phyloP scores from a whole-genome alignment of 140 eudicot genomes.

The Erigeron philadelphicus region DNA sequence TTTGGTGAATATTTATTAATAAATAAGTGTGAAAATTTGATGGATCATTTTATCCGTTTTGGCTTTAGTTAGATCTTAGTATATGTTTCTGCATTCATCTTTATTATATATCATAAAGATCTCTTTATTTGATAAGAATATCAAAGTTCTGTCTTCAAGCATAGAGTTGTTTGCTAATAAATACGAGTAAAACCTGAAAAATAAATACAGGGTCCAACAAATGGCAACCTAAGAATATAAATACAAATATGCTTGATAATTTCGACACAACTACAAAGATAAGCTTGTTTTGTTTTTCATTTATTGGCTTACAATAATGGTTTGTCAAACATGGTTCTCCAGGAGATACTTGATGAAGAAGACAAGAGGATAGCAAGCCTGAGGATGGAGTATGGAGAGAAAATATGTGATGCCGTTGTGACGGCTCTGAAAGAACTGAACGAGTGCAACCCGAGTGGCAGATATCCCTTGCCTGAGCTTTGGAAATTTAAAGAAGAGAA shows the following conservation, averaged over 20 bases:
- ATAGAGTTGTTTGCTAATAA: not conserved
- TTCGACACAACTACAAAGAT: not conserved
- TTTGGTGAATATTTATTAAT: too few species aligned
- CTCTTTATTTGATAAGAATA: not conserved
- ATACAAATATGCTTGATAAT: too few species aligned
- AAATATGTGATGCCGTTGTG: slow-evolving; percentile 25
- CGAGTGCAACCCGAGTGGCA: slow-evolving; percentile 47
- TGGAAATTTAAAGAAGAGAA: slow-evolving; percentile 37
- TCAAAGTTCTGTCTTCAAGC: not conserved
- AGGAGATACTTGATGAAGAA: slow-evolving; percentile 45
- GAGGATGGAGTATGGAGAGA: slow-evolving; percentile 26
- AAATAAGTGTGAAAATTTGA: not conserved
- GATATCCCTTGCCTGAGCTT: slow-evolving; percentile 36
- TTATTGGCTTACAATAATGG: not conserved
- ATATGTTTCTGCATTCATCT: not conserved
- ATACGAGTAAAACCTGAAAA: not conserved
- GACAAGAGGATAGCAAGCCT: slow-evolving; percentile 35
- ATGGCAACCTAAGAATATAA: too few species aligned
- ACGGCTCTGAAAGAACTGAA: slow-evolving; percentile 42
- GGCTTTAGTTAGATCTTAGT: not conserved
- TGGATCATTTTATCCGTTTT: not conserved
- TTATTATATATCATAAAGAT: too few species aligned
- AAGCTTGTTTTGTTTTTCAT: not conserved
- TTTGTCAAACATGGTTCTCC: slow-evolving; percentile 11
- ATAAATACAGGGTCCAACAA: too few species aligned